A percentile compares a stretch with the other conserved stretches of the same genome.
Evolutionary conservation across 306 rosid species (phyloP).

Genomic region (Mucuna pruriens): DNA sequence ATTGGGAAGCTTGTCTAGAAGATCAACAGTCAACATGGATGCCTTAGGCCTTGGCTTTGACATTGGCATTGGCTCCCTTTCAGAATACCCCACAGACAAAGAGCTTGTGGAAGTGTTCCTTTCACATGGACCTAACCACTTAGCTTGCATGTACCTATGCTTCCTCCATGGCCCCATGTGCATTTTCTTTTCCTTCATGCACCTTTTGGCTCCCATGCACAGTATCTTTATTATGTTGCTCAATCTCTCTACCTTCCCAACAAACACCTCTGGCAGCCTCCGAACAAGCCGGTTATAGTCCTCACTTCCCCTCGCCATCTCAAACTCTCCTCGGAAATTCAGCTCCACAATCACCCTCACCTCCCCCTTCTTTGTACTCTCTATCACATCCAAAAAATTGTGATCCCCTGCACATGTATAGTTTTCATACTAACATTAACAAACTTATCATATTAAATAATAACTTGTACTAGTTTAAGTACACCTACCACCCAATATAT

Average conservation of each 20-base stretch:
- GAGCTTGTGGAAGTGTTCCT: conserved; percentile 56
- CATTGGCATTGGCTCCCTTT: conserved; percentile 28
- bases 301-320: conserved; percentile 73
- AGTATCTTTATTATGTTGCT: conserved; percentile 56
- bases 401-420: conserved; percentile 72
- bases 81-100: conserved; percentile 33
- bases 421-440: background rate
- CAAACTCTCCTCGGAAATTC: conserved; percentile 78
- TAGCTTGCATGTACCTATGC: conserved; percentile 81
- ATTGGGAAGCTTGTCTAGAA: conserved; percentile 68
- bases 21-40: conserved; percentile 83
- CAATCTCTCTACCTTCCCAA: conserved; percentile 82
- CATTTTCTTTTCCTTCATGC: conserved; percentile 88
- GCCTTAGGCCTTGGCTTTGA: conserved; percentile 60
- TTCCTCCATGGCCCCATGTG: conserved; percentile 97
- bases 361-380: conserved; percentile 62
- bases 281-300: conserved; percentile 64
- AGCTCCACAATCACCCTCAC: conserved; percentile 75
- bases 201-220: conserved; percentile 74
- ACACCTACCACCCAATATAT: background rate
- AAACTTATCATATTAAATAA: conserved; percentile 22
- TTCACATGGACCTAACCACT: conserved; percentile 82
- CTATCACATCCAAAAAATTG: conserved; percentile 73
- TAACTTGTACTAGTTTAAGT: background rate
- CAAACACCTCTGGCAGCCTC: conserved; percentile 74